These are phyloP conservation scores for Fusarium sterilihyphosum DNA, from an alignment of 2,329 filamentous ascomycete genomes.

Conservation along the genomic window DNA sequence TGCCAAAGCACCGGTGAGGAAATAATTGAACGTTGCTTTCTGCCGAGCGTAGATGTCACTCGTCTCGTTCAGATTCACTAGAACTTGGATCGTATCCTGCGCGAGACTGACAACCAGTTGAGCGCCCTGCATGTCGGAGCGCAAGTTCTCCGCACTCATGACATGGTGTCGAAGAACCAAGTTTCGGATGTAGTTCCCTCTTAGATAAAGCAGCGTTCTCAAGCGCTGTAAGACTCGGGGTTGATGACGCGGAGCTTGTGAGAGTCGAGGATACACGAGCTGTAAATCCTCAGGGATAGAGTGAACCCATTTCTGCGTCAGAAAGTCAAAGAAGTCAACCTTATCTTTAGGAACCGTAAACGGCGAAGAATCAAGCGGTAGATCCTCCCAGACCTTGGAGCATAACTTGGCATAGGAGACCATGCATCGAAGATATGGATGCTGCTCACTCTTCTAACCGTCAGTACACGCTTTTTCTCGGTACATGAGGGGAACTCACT, in stretches of 20 bases:
- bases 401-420: not conserved
- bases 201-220: not conserved
- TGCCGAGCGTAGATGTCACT: conserved; percentile 8
- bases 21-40: conserved; percentile 6
- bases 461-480: accelerated
- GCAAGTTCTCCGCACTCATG: not conserved
- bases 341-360: not conserved
- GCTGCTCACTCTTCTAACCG: not conserved
- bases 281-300: conserved; percentile 5
- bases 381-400: conserved; percentile 9
- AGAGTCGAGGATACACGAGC: conserved; percentile 7
- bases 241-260: conserved; percentile 1
- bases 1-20: not conserved
- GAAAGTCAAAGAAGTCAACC: conserved; percentile 8
- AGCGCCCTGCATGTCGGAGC: not conserved
- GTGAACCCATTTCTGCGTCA: conserved; percentile 10
- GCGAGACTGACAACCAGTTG: not conserved
- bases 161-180: not conserved
- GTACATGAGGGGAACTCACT: not conserved
- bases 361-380: not conserved
- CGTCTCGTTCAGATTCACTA: conserved; percentile 8
- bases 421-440: conserved; percentile 6
- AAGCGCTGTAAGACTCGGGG: not conserved
- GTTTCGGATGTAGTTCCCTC: conserved; percentile 1
- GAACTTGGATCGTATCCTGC: conserved; percentile 5